Base-by-base conservation (phyloP, 2,329 filamentous ascomycete genomes). In the Fusarium irregulare region DNA sequence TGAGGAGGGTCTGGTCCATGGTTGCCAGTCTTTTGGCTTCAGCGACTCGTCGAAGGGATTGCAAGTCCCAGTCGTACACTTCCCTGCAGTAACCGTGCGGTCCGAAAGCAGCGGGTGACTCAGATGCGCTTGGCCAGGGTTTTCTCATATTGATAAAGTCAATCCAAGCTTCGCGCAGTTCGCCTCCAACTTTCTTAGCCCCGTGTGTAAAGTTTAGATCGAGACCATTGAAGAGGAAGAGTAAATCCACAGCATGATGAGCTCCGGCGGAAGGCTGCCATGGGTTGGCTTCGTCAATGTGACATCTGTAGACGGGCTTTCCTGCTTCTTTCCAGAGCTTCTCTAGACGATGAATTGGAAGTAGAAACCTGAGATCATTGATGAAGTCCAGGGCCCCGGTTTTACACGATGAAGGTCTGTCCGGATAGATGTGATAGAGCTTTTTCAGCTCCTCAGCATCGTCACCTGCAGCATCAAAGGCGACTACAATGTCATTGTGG, bases 211-310 rank as follows among this genome's bases (percentile, higher is more conserved):
- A 79, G 0, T 75, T 74, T 0, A 83, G 57, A 55, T 83, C 80
- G 6, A 83, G 68, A 0, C 79, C 79, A 1, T 77, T 81, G 27
- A 85, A 85, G 0, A 85, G 68, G 11, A 83, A 79, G 3, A 85
- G 60, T 6, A 85, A 71, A 65, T 85, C 83, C 4, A 85, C 80
- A 0, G 81, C 83, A 60, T 85, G 83, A 41, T 85, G 83, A 4
- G 83, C 76, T 0, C 83, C 77, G 11, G 79, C 81, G 0, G 83
- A 84, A 1, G 78, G 56, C 51, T 85, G 83, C 81, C 81, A 85
- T 7, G 83, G 83, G 37, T 85, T 85, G 1, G 76, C 49, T 56
- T 85, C 80, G 41, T 85, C 83, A 2, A 85, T 66, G 1, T 83
- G 66, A 40, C 82, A 85, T 32, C 76, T 76, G 61, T 79, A 84